These are phyloP conservation scores for Cercophora scortea DNA, from an alignment of 495 filamentous ascomycete species.

Conservation along the genomic window DNA sequence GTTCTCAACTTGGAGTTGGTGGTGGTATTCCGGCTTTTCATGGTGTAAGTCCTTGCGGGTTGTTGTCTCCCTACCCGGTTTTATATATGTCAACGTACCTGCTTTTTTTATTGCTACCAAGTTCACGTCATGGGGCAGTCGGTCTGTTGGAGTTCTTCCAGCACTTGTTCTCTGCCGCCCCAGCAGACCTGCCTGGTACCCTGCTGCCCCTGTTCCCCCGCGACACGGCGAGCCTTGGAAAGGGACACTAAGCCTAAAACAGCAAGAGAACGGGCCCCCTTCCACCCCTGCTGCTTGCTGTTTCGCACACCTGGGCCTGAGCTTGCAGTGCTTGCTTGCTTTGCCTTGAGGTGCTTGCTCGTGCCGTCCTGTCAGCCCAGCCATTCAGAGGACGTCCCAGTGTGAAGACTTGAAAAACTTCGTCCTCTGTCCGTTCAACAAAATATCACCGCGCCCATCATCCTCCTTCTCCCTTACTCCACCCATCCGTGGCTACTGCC, in stretches of 20 bases:
- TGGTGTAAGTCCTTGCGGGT: too few species aligned
- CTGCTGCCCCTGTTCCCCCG: background rate
- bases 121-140: too few species aligned
- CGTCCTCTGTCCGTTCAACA: constrained; percentile 1
- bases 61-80: too few species aligned
- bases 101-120: too few species aligned
- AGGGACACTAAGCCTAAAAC: constrained; percentile 1
- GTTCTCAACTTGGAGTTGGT: too few species aligned
- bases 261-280: constrained; percentile 1
- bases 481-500: background rate
- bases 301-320: background rate
- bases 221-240: background rate
- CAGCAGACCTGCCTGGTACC: background rate
- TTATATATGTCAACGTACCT: too few species aligned
- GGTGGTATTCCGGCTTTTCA: too few species aligned
- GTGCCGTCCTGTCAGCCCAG: constrained; percentile 5
- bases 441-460: background rate
- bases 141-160: too few species aligned
- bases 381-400: constrained; percentile 7
- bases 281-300: background rate
- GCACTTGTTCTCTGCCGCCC: too few species aligned
- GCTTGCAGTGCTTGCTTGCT: too few species aligned
- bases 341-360: background rate
- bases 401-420: constrained; percentile 15
- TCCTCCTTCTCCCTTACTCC: background rate